Evolutionary conservation across 768 basidiomycete genomes (phyloP), one percentile per base, ranked within the genome.

Genomic region (Termitomyces sp.): DNA sequence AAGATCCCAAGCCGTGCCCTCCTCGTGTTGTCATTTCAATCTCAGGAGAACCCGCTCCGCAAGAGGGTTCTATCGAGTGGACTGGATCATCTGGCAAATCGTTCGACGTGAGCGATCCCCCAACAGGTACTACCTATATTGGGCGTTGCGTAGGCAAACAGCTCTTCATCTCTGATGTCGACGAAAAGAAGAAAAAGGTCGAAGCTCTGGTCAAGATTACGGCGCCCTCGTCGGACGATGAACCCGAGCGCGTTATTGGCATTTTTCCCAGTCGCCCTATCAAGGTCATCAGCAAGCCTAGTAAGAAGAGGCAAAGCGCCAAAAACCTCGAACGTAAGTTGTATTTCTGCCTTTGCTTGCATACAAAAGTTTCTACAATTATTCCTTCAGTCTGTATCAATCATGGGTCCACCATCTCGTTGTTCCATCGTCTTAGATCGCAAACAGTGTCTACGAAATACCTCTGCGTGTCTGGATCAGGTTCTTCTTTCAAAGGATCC

Each of bases 231-330:
- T 83, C 84, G 48, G 89, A 91, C 50, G 88, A 91, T 58, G 88
- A 90, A 67, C 83, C 85, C 56, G 90, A 93, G 67, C 82, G 88
- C 39, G 78, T 93, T 35, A 85, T 98, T 63, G 95, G 95, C 21
- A 81, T 84, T 19, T 98, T 98, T 75, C 88, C 91, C 43, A 92
- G 91, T 62, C 87, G 89, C 45, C 86, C 94, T n/a, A 98, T 98
- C 79, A 95, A 94, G 71, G 92, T 98, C 66, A 98, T 98, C 73
- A 93, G 90, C 74, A 98, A 98, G 71, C 96, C 96, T 4, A 93
- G 91, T 76, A 97, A 98, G 79, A 97, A 97, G 81, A 81, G 93
- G 64, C 89, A 93, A 71, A 92, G 88, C 67, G 91, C 89, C 45
- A 96, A 96, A 79, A 94, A 92, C 64, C 81, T 93, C 17, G 91